Evolutionary conservation across 768 basidiomycete genomes (phyloP).

Genomic region (Boletus insuetus): DNA sequence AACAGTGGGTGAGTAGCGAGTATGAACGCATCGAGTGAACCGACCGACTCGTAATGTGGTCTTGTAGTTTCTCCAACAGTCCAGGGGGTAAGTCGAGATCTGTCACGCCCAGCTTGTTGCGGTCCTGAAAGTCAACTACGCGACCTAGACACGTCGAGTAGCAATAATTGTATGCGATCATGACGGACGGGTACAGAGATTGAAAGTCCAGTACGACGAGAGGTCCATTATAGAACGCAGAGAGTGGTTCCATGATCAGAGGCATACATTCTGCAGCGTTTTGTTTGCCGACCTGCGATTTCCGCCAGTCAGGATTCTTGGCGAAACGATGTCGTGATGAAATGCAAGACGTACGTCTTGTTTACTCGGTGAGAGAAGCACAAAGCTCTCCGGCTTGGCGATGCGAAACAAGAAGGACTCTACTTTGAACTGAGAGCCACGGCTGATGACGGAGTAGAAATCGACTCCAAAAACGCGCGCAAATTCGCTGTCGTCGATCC

Average conservation of each 20-base stretch:
- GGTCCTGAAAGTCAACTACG: slow-evolving; percentile 80
- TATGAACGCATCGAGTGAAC: not conserved
- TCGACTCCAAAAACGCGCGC: slow-evolving; percentile 97
- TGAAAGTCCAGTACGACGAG: slow-evolving; percentile 95
- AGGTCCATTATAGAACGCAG: slow-evolving; percentile 90
- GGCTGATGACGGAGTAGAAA: slow-evolving; percentile 90
- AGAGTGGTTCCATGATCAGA: slow-evolving; percentile 91
- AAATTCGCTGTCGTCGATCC: slow-evolving; percentile 68
- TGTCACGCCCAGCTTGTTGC: slow-evolving; percentile 83
- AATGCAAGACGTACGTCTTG: slow-evolving; percentile 57
- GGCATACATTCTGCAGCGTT: slow-evolving; percentile 97
- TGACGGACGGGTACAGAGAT: slow-evolving; percentile 92
- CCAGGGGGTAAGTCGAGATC: slow-evolving; percentile 69
- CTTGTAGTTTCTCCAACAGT: slow-evolving; percentile 63
- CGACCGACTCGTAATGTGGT: slow-evolving; percentile 70
- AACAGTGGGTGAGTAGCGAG: not conserved
- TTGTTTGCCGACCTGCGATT: slow-evolving; percentile 81
- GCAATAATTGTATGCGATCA: slow-evolving; percentile 98
- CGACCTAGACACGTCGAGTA: slow-evolving; percentile 96
- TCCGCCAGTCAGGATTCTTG: not conserved
- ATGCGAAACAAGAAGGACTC: slow-evolving; percentile 99
- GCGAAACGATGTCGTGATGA: not conserved
- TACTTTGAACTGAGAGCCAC: slow-evolving; percentile 98
- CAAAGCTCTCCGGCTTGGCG: slow-evolving; percentile 91
- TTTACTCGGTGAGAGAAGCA: slow-evolving; percentile 87